Conservation (phyloP, 1,139 yeast genomes). For the Lizanozyma gosingica region DNA sequence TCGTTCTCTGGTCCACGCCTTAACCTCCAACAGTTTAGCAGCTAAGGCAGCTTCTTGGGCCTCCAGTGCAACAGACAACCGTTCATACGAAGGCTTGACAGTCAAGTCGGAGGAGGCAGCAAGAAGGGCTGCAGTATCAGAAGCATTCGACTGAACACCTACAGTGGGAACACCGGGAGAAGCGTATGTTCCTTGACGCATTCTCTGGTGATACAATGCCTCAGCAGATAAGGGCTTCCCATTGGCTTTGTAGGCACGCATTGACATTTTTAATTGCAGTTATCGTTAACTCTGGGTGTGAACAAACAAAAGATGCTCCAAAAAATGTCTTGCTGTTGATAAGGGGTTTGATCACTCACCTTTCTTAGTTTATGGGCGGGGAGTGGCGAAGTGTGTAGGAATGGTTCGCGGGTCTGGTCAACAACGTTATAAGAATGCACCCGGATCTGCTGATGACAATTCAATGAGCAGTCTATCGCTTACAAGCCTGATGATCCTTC, state of each 20-base stretch:
- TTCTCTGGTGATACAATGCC: constrained; percentile 69
- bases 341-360: too few relatives aligned
- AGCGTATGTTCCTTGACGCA: constrained; percentile 65
- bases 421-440: too few relatives aligned
- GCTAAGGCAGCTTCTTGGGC: constrained; percentile 60
- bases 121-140: constrained; percentile 68
- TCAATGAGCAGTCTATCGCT: too few relatives aligned
- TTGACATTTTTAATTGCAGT: constrained; percentile 7
- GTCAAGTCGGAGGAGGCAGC: constrained; percentile 62
- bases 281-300: too few relatives aligned
- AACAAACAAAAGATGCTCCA: too few relatives aligned
- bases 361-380: too few relatives aligned
- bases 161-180: constrained; percentile 60
- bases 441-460: too few relatives aligned
- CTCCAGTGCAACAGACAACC: constrained; percentile 48
- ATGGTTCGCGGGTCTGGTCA: too few relatives aligned
- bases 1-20: constrained; percentile 36
- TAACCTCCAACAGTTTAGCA: constrained; percentile 35
- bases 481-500: too few relatives aligned
- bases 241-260: constrained; percentile 47
- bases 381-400: too few relatives aligned
- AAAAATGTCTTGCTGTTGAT: too few relatives aligned
- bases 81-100: constrained; percentile 52
- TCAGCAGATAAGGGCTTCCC: constrained; percentile 67
- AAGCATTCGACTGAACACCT: constrained; percentile 64